Base-by-base conservation (phyloP, 169 alveolate genomes). In the Eimeria tenella region DNA sequence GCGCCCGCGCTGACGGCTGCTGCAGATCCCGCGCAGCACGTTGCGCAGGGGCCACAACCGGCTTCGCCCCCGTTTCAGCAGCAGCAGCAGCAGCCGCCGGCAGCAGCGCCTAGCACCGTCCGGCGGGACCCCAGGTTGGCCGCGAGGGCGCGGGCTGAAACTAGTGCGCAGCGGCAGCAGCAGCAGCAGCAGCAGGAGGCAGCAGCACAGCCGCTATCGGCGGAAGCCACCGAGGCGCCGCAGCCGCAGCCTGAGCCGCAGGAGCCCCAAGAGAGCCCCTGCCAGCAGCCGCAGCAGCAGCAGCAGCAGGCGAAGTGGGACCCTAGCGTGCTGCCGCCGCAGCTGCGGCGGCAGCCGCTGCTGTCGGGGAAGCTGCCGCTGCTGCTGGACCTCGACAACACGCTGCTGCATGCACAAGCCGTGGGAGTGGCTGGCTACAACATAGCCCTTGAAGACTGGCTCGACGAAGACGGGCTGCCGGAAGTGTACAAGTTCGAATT, bases 361-460 rank as follows among this genome's bases (percentile, higher is more conserved):
- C 71, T 81, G 56, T 81, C 89, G n/a, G 94, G 89, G 58, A 83
- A 86, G 90, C 93, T 93, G 55, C 93, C 90, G 42, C 92, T 98
- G 62, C 94, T 98, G 5, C 91, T 98, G 53, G 99, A 98, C 83
- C 94, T 98, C 42, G 99, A 98, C 93, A 98, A 98, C 82, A 98
- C 99, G 49, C 94, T 98, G 90, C 96, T 98, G 71, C 99, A 98
- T 58, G 98, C 99, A 13, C 96, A 97, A 53, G 97, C 98, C 10
- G 97, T 96, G 70, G 95, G 97, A 10, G 97, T 96, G 90, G 96
- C 97, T 53, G 98, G 97, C 65, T 94, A 97, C 96, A 97, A 97
- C 65, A 95, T 98, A 50, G 97, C 97, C 25, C 70, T 98, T 70
- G 96, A 96, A 86, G 98, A 98, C 90, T 98, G 97, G 93, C 96